A percentile compares a stretch with the other conserved stretches of the same genome.
These are phyloP conservation scores for Strigomonas culicis DNA, from an alignment of 208 protist genomes.

Conservation along the genomic window DNA sequence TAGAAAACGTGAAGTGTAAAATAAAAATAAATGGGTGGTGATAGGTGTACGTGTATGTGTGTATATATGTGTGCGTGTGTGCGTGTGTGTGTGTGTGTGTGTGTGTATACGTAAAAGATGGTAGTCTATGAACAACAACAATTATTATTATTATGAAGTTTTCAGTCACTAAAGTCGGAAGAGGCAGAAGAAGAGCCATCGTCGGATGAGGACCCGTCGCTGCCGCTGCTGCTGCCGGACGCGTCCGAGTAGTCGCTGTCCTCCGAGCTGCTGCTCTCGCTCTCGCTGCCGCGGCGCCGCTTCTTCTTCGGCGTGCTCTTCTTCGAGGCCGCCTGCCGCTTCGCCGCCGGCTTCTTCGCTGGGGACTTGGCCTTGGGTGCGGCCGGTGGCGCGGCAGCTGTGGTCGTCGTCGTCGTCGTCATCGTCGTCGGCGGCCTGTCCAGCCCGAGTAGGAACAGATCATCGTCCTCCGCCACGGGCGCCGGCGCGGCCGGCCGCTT, in stretches of 20 bases:
- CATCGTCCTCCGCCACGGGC: slow-evolving; percentile 21
- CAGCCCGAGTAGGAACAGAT: slow-evolving; percentile 25
- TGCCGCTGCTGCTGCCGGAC: slow-evolving; percentile 18
- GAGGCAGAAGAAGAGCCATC: slow-evolving; percentile 4
- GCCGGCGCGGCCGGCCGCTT: background rate
- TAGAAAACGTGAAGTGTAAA: background rate
- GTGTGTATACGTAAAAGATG: background rate
- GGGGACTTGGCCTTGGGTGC: background rate
- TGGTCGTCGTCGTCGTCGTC: slow-evolving; percentile 1
- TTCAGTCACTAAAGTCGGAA: slow-evolving; percentile 51
- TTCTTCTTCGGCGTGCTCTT: background rate
- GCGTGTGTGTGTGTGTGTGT: too few species aligned
- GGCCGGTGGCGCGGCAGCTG: background rate
- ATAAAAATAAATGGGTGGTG: background rate
- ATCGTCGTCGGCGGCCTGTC: background rate
- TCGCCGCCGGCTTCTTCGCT: slow-evolving; percentile 7
- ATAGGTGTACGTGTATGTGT: slow-evolving; percentile 2
- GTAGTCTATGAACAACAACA: background rate
- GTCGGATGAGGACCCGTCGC: slow-evolving; percentile 1
- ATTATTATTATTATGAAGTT: background rate
- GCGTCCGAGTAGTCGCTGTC: slow-evolving; percentile 25
- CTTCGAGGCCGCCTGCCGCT: slow-evolving; percentile 3
- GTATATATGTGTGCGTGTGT: too few species aligned
- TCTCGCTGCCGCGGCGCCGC: slow-evolving; percentile 17
- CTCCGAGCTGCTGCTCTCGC: slow-evolving; percentile 5